phyloP scores from a whole-genome alignment of 345 rosid genomes.

The Arabidopsis arenosa region DNA sequence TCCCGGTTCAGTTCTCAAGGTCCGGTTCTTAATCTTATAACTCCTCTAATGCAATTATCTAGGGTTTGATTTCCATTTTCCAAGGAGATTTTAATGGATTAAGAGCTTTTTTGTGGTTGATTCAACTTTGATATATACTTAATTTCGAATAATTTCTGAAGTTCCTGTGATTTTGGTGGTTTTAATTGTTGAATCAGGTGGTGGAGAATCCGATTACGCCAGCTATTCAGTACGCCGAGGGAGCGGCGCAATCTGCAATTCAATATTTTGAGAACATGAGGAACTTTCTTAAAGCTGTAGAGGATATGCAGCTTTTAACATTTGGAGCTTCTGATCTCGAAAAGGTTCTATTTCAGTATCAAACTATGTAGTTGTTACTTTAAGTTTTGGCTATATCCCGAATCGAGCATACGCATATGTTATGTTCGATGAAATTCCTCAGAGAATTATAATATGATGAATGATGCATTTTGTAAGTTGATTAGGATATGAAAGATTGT shows the following conservation, averaged over 20 bases:
- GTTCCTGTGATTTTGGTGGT: neutral
- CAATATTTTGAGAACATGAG: slow-evolving; percentile 99
- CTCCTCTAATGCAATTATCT: neutral
- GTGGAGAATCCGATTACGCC: slow-evolving; percentile 74
- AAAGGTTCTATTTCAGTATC: slow-evolving; percentile 55
- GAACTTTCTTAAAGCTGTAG: slow-evolving; percentile 89
- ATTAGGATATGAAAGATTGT: neutral
- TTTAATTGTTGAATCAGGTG: slow-evolving; percentile 47
- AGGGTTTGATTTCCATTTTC: neutral
- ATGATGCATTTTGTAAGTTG: slow-evolving; percentile 9
- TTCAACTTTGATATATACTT: neutral
- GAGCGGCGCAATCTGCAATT: slow-evolving; percentile 96
- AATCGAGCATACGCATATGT: neutral
- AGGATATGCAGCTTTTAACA: slow-evolving; percentile 91
- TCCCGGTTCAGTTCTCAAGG: slow-evolving; percentile 96
- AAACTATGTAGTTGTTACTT: neutral
- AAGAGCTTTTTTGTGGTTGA: neutral
- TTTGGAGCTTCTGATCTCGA: slow-evolving; percentile 96
- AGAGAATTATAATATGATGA: neutral
- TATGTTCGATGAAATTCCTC: slow-evolving; percentile 11
- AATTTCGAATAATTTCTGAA: neutral
- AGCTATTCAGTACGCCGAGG: slow-evolving; percentile 77
- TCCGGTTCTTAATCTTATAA: slow-evolving; percentile 18
- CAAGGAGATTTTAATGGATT: neutral
- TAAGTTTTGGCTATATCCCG: neutral